Percentiles rank a stretch among this genome's conserved stretches.
phyloP scores from a whole-genome alignment of 352 stramenopile genomes.

The Albugo laibachii region DNA sequence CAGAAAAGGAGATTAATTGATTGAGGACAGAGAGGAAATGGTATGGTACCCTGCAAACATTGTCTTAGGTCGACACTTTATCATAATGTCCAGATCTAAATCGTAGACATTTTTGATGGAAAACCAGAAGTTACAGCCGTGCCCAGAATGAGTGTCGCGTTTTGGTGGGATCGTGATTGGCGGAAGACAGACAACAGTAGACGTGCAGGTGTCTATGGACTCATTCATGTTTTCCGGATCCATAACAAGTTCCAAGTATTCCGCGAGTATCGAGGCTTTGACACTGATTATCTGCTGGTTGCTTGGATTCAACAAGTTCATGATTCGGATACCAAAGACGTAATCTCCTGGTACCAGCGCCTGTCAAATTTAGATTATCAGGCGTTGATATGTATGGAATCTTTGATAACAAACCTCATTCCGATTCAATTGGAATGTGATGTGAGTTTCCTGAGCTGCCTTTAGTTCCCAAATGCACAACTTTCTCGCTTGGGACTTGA shows the following conservation, averaged over 20 bases:
- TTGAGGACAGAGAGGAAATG: not conserved
- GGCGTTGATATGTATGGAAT: too few relatives aligned
- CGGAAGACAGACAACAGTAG: conserved; percentile 44
- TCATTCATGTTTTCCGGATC: conserved; percentile 46
- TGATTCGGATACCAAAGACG: conserved; percentile 36
- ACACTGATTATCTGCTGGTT: conserved; percentile 50
- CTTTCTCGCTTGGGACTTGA: too few relatives aligned
- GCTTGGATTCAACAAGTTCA: conserved; percentile 62
- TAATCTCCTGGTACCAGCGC: conserved; percentile 26
- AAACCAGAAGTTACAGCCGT: conserved; percentile 66
- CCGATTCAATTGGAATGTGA: too few relatives aligned
- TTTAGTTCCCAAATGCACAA: too few relatives aligned
- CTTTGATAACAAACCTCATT: too few relatives aligned
- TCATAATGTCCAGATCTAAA: conserved; percentile 51
- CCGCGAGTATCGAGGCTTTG: conserved; percentile 61
- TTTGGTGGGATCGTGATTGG: conserved; percentile 46
- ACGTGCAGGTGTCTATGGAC: conserved; percentile 5
- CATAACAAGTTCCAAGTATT: conserved; percentile 58
- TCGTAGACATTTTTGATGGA: conserved; percentile 74
- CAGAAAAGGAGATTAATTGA: not conserved
- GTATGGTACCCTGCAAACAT: conserved; percentile 22
- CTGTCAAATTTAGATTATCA: conserved; percentile 5
- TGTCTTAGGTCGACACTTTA: conserved; percentile 22
- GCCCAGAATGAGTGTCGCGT: conserved; percentile 17
- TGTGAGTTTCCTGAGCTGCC: too few relatives aligned